Evolutionary conservation across 495 filamentous ascomycete genomes (phyloP).

Genomic region (Lasiosphaeris hirsuta): DNA sequence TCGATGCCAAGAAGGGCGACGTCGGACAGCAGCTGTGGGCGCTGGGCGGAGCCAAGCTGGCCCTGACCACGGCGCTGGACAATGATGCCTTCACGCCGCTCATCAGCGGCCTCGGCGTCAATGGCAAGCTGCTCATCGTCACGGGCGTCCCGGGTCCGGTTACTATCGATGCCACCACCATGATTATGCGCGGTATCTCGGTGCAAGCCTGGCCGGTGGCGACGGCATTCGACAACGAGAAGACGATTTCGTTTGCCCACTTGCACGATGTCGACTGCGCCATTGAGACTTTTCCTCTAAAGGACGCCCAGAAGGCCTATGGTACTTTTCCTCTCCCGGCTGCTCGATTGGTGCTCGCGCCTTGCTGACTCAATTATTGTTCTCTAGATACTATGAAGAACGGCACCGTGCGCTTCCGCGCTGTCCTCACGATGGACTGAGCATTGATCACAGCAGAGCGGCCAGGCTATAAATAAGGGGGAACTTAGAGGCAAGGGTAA

Average conservation of each 20-base stretch:
- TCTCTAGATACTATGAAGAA: constrained; percentile 1
- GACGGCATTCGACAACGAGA: constrained; percentile 61
- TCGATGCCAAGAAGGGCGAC: constrained; percentile 57
- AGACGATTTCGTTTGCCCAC: constrained; percentile 60
- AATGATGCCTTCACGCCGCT: constrained; percentile 51
- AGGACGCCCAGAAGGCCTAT: constrained; percentile 52
- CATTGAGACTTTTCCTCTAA: constrained; percentile 60
- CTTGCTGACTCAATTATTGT: neutral
- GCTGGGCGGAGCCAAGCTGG: constrained; percentile 59
- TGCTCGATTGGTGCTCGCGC: neutral
- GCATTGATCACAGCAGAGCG: neutral
- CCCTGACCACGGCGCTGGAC: constrained; percentile 63
- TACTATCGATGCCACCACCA: constrained; percentile 1
- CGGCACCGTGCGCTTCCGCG: constrained; percentile 7
- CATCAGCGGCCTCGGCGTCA: constrained; percentile 49
- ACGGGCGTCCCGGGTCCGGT: constrained; percentile 9
- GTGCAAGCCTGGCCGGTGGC: constrained; percentile 62
- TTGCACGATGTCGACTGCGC: constrained; percentile 57
- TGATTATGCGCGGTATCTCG: constrained; percentile 31
- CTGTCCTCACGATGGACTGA: neutral
- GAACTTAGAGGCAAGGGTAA: too few species aligned
- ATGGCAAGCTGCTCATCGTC: constrained; percentile 52
- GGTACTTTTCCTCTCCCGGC: neutral
- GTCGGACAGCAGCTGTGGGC: constrained; percentile 47
- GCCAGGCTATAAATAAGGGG: too few species aligned